Percentiles rank a stretch among this genome's conserved stretches.
phyloP scores from a whole-genome alignment of 108 stramenopile genomes.

The Nannochloropsis salina region DNA sequence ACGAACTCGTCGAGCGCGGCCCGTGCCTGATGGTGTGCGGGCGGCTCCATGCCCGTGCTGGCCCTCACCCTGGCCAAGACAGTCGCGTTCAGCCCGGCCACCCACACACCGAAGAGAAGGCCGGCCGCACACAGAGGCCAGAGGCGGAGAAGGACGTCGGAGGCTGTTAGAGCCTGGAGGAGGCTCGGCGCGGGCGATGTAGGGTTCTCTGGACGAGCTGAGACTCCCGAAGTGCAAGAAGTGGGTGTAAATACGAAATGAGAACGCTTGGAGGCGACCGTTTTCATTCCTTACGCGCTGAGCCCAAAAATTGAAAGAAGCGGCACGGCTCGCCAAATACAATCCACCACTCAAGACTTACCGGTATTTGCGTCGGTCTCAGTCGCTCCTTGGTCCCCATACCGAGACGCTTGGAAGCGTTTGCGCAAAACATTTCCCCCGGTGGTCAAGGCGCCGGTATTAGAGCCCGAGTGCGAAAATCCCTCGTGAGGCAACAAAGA shows the following conservation, averaged over 20 bases:
- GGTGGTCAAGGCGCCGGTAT: neutral
- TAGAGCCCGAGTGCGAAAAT: too few relatives aligned
- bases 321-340: too few relatives aligned
- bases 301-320: too few relatives aligned
- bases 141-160: neutral
- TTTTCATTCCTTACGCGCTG: too few relatives aligned
- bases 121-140: neutral
- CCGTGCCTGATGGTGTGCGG: neutral
- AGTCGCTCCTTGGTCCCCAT: neutral
- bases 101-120: neutral
- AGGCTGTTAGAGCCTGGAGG: conserved; percentile 15
- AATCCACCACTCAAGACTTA: too few relatives aligned
- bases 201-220: too few relatives aligned
- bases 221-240: too few relatives aligned
- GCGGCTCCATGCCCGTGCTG: neutral
- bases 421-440: neutral
- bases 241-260: too few relatives aligned
- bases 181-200: neutral
- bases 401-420: neutral
- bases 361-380: too few relatives aligned
- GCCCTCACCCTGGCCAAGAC: neutral
- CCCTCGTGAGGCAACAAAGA: too few relatives aligned
- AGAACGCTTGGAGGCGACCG: too few relatives aligned
- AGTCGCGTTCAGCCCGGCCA: neutral
- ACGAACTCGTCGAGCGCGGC: neutral